Conservation (phyloP, 2,329 filamentous ascomycete species). For the Zymoseptoria passerinii region DNA sequence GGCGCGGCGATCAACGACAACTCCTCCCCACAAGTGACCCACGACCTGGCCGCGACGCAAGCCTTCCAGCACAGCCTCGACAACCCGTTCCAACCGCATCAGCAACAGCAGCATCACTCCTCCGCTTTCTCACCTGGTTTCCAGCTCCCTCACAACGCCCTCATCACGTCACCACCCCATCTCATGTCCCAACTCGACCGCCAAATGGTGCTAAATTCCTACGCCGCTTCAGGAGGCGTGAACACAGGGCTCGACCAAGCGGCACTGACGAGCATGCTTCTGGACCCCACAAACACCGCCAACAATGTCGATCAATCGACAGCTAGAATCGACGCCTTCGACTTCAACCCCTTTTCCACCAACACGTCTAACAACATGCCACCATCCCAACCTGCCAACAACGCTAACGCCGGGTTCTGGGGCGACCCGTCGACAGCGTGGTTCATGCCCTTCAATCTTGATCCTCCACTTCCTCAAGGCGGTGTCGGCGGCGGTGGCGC, state of each 20-base stretch:
- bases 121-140: conserved; percentile 36
- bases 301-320: neutral
- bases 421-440: conserved; percentile 56
- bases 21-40: conserved; percentile 16
- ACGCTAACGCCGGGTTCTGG: conserved; percentile 19
- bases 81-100: conserved; percentile 32
- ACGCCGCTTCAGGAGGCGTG: conserved; percentile 37
- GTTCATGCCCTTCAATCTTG: conserved; percentile 90
- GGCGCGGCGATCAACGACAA: conserved; percentile 4
- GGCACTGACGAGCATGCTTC: conserved; percentile 16
- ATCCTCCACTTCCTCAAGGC: conserved; percentile 43
- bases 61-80: conserved; percentile 9
- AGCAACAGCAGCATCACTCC: conserved; percentile 18
- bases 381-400: neutral
- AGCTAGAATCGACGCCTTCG: conserved; percentile 19
- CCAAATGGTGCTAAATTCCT: conserved; percentile 68
- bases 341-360: conserved; percentile 20
- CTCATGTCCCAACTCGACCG: conserved; percentile 64
- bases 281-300: conserved; percentile 7
- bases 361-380: conserved; percentile 5
- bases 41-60: conserved; percentile 13
- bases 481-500: neutral
- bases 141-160: conserved; percentile 23
- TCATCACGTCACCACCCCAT: conserved; percentile 26
- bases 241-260: conserved; percentile 36